Evolutionary conservation across 495 filamentous ascomycete genomes (phyloP).

Genomic region (Talaromyces stipitatus): DNA sequence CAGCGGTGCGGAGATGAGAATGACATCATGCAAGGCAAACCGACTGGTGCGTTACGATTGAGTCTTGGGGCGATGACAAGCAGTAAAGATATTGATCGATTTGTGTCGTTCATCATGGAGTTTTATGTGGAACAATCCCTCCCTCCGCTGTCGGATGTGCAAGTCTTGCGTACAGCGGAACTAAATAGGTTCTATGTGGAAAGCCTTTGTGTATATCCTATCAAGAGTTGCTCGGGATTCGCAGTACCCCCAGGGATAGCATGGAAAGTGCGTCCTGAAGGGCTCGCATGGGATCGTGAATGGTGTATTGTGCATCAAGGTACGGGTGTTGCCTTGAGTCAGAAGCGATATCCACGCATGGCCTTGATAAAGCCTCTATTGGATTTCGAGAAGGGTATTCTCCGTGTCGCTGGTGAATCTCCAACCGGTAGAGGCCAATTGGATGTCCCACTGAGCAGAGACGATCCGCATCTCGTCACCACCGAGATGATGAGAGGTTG

Average conservation of each 20-base stretch:
- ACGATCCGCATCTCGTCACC: conserved; percentile 46
- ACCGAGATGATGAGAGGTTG: conserved; percentile 18
- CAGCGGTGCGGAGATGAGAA: conserved; percentile 72
- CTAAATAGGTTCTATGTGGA: conserved; percentile 41
- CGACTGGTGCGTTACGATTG: conserved; percentile 76
- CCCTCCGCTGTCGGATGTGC: conserved; percentile 13
- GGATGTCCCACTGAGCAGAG: conserved; percentile 54
- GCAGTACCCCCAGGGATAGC: conserved; percentile 51
- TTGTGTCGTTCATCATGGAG: conserved; percentile 65
- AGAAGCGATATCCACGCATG: conserved; percentile 80
- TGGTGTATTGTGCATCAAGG: conserved; percentile 88
- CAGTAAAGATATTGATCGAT: conserved; percentile 59
- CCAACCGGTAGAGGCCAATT: conserved; percentile 15
- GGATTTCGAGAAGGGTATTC: conserved; percentile 52
- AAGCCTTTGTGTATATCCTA: conserved; percentile 66
- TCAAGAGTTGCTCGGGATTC: conserved; percentile 81
- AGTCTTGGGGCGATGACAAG: conserved; percentile 89
- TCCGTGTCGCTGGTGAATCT: conserved; percentile 39
- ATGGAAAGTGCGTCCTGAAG: conserved; percentile 74
- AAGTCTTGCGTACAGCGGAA: conserved; percentile 13
- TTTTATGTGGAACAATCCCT: conserved; percentile 58
- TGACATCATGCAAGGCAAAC: conserved; percentile 74
- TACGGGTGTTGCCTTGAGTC: conserved; percentile 67
- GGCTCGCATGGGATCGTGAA: conserved; percentile 85
- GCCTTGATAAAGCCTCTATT: conserved; percentile 64